Base-by-base conservation (phyloP, 192 early-diverging fungal genomes). In the Rhizoclosmatium sp. region DNA sequence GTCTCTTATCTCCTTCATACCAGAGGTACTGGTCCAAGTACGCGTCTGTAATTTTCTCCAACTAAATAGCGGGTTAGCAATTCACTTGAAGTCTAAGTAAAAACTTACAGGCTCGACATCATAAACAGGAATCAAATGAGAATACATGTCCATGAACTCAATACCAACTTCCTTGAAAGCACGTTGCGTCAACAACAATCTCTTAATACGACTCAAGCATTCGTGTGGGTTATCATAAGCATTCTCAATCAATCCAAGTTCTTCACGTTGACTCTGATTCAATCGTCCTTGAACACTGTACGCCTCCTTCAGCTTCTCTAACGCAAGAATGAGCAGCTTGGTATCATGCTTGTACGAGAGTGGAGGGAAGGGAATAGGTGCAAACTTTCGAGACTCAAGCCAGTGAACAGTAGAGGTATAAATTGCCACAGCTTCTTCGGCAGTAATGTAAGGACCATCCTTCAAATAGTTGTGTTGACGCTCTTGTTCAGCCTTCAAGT, bases 321-420 rank as follows among this genome's bases (percentile, higher is more conserved):
- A 85, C 46, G 98, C 97, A 72, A 99, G 85, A 75, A 98, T 95
- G n/a, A 99, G 86, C 47, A 99, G 87, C 83, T 99, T 99, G n/a
- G 97, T 96, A 75, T 99, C 98, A 81, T 99, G 98, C 87, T 99
- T 99, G 87, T 99, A 99, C n/a, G 95, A 97, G 61, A 99, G 88
- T 41, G 98, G 98, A 47, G 98, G 98, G 88, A 99, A 99, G 31
- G 97, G 97, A 74, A 99, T 99, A 14, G 98, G 98, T 71, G 95
- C 93, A 78, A 99, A 98, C 79, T 94, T 95, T n/a, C 98, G 91
- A 58, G 94, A 94, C 85, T 98, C 98, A 23, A 99, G 85, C 96
- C 96, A 99, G 80, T 99, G 97, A 45, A 98, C 98, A 12, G 96
- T 97, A 2, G 96, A 93, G 2, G 96, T 96, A 78, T 98, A 98